Evolutionary conservation across 1,284 basidiomycete species (phyloP).

Genomic region (Malassezia brasiliensis): DNA sequence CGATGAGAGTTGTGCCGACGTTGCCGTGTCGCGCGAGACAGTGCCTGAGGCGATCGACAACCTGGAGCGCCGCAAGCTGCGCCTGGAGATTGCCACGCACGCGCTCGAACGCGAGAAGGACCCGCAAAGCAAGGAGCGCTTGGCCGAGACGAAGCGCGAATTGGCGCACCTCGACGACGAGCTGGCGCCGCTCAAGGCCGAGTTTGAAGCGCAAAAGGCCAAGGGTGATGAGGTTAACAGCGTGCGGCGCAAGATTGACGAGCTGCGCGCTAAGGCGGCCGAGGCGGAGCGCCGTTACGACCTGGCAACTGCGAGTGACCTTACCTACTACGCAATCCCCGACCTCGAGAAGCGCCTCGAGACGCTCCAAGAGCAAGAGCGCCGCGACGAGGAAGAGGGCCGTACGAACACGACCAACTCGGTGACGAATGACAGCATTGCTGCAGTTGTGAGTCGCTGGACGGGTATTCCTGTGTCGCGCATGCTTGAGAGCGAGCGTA

Average conservation of each 20-base stretch:
- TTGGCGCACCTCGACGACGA: conserved; percentile 80
- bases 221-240: conserved; percentile 75
- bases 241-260: conserved; percentile 75
- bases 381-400: conserved; percentile 48
- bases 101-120: conserved; percentile 77
- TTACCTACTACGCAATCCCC: conserved; percentile 85
- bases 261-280: conserved; percentile 81
- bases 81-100: conserved; percentile 90
- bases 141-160: conserved; percentile 66
- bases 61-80: conserved; percentile 81
- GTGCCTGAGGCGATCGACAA: conserved; percentile 88
- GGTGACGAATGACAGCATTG: conserved; percentile 50
- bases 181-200: conserved; percentile 74
- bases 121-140: conserved; percentile 72
- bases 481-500: conserved; percentile 47
- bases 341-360: conserved; percentile 66
- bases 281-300: conserved; percentile 77
- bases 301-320: conserved; percentile 57
- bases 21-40: conserved; percentile 62
- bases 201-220: conserved; percentile 80
- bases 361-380: conserved; percentile 52
- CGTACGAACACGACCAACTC: conserved; percentile 30
- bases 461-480: conserved; percentile 50
- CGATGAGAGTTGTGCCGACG: conserved; percentile 52
- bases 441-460: conserved; percentile 55